Base-by-base conservation (phyloP, 2,329 filamentous ascomycete species). In the Plenodomus lindquistii region DNA sequence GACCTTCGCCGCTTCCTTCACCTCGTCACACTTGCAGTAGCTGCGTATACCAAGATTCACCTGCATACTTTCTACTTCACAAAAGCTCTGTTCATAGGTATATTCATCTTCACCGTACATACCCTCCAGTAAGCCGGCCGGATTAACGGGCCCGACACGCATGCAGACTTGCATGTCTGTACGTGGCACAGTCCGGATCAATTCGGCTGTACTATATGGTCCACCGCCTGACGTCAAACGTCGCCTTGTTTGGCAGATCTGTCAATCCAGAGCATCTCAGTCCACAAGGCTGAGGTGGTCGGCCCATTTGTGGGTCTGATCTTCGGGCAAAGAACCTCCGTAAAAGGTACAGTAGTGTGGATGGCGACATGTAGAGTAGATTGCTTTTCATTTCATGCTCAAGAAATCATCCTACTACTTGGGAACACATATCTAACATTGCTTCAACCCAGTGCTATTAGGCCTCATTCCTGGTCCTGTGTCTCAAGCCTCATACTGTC, bases 1-100 rank as follows among this genome's bases (percentile, higher is more conserved):
- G 27, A 17, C 24, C 24, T 29, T 19, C 20, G 40, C 24, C 40
- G 41, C 44, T 42, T 37, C 21, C 15, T 36, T 21, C 39, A 37
- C 44, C 40, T 24, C 40, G 40, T 22, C 21, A 36, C 16, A 17
- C 19, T 20, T 43, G 44, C 37, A 40, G 36, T 37, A 44, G 13
- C 41, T 45, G 42, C 45, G 34, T 38, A 16, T 41, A 31, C 27
- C 27, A 31, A 31, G 9, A 8, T 31, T 46, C 37, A 40, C 50
- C 46, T 46, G 39, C 45, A 41, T 57, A 15, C 27, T 31, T 31
- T 4, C 27, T 31, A 31, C 27, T 13, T 9, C 35, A 3, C 35
- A 6, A 35, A 7, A n/a, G 3, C 9, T 37, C 6, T 37, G 35
- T 37, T 13, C 15, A 13, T 15, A 17, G 4, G 17, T 17, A 6